Evolutionary conservation across 148 eudicot genomes (phyloP), one percentile per base, ranked within the genome.

Genomic region (Cornus florida): DNA sequence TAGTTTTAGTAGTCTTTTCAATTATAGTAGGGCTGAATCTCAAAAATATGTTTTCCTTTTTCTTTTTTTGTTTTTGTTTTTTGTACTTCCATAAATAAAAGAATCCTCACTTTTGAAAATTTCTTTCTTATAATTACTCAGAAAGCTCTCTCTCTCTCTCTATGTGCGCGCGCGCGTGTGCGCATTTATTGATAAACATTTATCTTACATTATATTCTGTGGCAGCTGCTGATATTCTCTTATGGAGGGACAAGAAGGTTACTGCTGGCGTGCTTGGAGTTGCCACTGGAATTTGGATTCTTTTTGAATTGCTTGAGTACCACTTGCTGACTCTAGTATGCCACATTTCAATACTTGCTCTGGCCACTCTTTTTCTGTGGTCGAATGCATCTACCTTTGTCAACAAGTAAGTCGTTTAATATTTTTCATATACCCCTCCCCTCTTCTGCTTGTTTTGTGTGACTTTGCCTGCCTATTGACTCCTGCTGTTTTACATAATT

Each of bases 171-270:
- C 5, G 38, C 1, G 20, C 20, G 8, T 20, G 6, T 62, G 3
- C 3, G 5, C 20, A 62, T 62, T 62, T 62, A n/a, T 17, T n/a
- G 8, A n/a, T 17, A 62, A 10, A n/a, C 19, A 17, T 62, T 62
- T n/a, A 43, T 53, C 22, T 71, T 31, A n/a, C 75, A 71, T 8
- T 13, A 32, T 67, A 4, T 69, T 75, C 24, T 7, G 39, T 53
- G 24, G 35, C 93, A 96, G 99, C 97, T 82, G 99, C 99, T 80
- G 97, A 93, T 84, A 77, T 96, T 79, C 82, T 92, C 82, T 78
- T 96, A 11, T 96, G 98, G 99, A 93, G 97, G 85, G 86, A 96
- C 94, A 93, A 91, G 92, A 93, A 92, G 81, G 68, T 87, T 80
- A 84, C 98, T 53, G 95, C 86, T 83, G 72, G 89, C 46, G 92